Evolutionary conservation across 1,139 yeast species (phyloP).

Genomic region (Chernovozyma sophiae-reginae): DNA sequence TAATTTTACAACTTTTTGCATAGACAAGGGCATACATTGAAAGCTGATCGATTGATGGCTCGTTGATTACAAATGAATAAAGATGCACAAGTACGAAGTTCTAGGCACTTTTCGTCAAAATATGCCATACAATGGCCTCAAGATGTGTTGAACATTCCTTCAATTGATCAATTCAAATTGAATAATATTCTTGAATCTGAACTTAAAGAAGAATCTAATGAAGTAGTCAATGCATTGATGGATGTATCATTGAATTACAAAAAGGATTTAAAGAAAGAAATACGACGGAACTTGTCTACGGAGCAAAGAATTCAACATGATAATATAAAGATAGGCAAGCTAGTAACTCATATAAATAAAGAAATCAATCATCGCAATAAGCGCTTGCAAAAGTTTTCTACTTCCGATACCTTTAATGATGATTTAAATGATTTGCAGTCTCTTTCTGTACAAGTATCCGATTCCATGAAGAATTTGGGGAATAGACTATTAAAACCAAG

Average conservation of each 20-base stretch:
- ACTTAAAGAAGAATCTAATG: slow-evolving; percentile 28
- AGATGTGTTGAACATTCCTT: slow-evolving; percentile 21
- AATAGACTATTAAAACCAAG: slow-evolving; percentile 2
- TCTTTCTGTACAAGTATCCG: slow-evolving; percentile 5
- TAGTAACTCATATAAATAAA: slow-evolving; percentile 20
- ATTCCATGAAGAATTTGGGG: slow-evolving; percentile 3
- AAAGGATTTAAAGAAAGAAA: slow-evolving; percentile 36
- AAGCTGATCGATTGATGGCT: no score
- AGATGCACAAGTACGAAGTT: slow-evolving; percentile 14
- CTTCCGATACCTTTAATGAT: slow-evolving; percentile 7
- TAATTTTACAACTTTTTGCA: no score
- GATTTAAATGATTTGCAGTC: slow-evolving; percentile 13
- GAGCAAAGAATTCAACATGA: slow-evolving; percentile 37
- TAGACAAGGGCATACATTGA: no score
- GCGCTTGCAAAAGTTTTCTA: slow-evolving; percentile 14
- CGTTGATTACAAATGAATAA: slow-evolving; percentile 1
- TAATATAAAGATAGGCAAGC: slow-evolving; percentile 30
- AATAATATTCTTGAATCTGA: slow-evolving; percentile 31
- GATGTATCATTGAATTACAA: slow-evolving; percentile 35
- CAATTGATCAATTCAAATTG: slow-evolving; percentile 36
- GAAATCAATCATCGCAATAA: slow-evolving; percentile 17
- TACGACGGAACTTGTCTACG: slow-evolving; percentile 29
- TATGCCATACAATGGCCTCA: slow-evolving; percentile 3
- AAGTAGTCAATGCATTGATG: slow-evolving; percentile 29
- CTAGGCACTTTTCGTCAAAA: slow-evolving; percentile 3